Conservation (phyloP, 2,329 filamentous ascomycete genomes). For the Zymoseptoria pseudotritici region DNA sequence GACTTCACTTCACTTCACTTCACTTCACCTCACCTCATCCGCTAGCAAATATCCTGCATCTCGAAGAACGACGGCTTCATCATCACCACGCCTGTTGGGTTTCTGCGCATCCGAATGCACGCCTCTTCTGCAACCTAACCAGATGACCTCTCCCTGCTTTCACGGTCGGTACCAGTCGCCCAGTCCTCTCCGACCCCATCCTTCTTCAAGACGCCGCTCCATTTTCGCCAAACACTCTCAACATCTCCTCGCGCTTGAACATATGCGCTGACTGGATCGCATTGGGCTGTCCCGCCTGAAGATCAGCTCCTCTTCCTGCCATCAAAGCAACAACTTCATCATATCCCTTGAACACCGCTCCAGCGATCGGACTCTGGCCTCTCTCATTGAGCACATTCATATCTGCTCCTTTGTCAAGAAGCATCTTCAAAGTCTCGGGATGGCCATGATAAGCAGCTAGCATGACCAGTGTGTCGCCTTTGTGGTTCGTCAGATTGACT, state of each 20-base stretch:
- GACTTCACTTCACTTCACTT: background rate
- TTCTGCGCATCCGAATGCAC: background rate
- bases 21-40: background rate
- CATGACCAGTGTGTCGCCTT: conserved; percentile 70
- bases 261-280: conserved; percentile 41
- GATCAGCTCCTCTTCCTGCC: conserved; percentile 37
- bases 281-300: conserved; percentile 37
- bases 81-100: background rate
- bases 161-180: background rate
- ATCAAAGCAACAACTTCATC: conserved; percentile 54
- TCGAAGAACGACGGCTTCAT: background rate
- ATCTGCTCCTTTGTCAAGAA: conserved; percentile 1
- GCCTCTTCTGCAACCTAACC: background rate
- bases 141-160: background rate
- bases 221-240: conserved; percentile 29
- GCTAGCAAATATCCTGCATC: background rate
- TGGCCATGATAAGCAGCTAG: conserved; percentile 65
- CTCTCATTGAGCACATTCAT: conserved; percentile 52
- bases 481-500: conserved; percentile 63
- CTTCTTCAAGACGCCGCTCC: background rate
- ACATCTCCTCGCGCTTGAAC: conserved; percentile 36
- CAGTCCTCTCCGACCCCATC: background rate
- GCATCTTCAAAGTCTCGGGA: conserved; percentile 46
- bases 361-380: conserved; percentile 62
- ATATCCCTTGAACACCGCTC: conserved; percentile 66